These are phyloP conservation scores for Clathrospora elynae DNA, from an alignment of 2,329 filamentous ascomycete species.

Conservation along the genomic window DNA sequence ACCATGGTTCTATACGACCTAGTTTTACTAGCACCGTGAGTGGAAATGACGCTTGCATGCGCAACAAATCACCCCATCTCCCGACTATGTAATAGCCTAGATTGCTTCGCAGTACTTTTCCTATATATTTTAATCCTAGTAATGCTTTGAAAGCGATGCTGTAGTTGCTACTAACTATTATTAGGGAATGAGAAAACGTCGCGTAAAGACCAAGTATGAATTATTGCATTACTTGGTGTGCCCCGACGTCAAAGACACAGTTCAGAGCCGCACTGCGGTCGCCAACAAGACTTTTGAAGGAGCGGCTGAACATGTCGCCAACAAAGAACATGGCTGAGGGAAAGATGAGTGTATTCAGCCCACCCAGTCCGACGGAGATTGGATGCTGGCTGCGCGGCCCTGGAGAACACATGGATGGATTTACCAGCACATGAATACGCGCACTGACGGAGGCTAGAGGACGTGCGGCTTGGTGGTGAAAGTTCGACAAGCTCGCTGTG, in stretches of 20 bases:
- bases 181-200: too few species aligned
- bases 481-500: conserved; percentile 41
- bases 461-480: conserved; percentile 45
- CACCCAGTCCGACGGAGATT: conserved; percentile 30
- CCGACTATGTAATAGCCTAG: too few species aligned
- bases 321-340: conserved; percentile 24
- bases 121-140: too few species aligned
- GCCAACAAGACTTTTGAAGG: conserved; percentile 38
- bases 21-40: too few species aligned
- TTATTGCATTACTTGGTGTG: too few species aligned
- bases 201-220: too few species aligned
- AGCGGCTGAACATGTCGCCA: conserved; percentile 35
- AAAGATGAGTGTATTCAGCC: conserved; percentile 33
- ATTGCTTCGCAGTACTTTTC: too few species aligned
- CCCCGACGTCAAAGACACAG: conserved; percentile 37
- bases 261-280: conserved; percentile 39
- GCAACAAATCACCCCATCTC: too few species aligned
- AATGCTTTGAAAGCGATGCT: too few species aligned
- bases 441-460: conserved; percentile 30
- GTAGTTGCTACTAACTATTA: too few species aligned
- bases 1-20: too few species aligned
- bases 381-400: conserved; percentile 42
- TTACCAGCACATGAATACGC: conserved; percentile 36
- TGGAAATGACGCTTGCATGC: too few species aligned
- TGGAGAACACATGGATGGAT: conserved; percentile 23